Conservation (phyloP, 2,329 filamentous ascomycete species). For the Colletotrichum orchidophilum region DNA sequence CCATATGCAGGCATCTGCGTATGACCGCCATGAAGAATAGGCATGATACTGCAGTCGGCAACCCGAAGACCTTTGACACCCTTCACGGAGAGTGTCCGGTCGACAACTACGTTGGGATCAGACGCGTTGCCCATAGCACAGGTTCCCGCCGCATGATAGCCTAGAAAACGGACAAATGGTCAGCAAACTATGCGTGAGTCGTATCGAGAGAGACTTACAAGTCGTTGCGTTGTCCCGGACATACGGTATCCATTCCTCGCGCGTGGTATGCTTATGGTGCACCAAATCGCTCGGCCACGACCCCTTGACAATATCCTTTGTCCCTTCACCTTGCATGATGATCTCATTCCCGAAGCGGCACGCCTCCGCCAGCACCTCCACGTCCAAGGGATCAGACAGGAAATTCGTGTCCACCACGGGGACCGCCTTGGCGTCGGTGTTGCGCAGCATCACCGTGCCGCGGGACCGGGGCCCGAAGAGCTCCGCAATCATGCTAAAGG, state of each 20-base stretch:
- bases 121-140: slow-evolving; percentile 59
- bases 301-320: slow-evolving; percentile 67
- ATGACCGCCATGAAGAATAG: slow-evolving; percentile 58
- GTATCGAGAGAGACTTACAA: slow-evolving; percentile 52
- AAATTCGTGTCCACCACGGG: slow-evolving; percentile 69
- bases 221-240: slow-evolving; percentile 69
- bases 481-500: slow-evolving; percentile 67
- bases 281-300: slow-evolving; percentile 63
- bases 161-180: slow-evolving; percentile 38
- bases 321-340: slow-evolving; percentile 63
- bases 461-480: slow-evolving; percentile 67
- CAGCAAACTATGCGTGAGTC: neutral
- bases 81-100: slow-evolving; percentile 60
- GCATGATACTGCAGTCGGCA: slow-evolving; percentile 63
- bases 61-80: slow-evolving; percentile 64
- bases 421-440: slow-evolving; percentile 57
- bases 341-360: slow-evolving; percentile 69
- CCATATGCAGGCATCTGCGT: slow-evolving; percentile 68
- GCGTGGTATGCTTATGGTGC: slow-evolving; percentile 61
- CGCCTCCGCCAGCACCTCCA: slow-evolving; percentile 67
- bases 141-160: slow-evolving; percentile 66
- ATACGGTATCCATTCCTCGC: slow-evolving; percentile 67
- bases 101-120: slow-evolving; percentile 60
- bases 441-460: slow-evolving; percentile 62
- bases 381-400: slow-evolving; percentile 64